A percentile compares a stretch with the other conserved stretches of the same genome.
phyloP scores from a whole-genome alignment of 2,329 filamentous ascomycete genomes.

The Phaeophleospora eucalypticola region DNA sequence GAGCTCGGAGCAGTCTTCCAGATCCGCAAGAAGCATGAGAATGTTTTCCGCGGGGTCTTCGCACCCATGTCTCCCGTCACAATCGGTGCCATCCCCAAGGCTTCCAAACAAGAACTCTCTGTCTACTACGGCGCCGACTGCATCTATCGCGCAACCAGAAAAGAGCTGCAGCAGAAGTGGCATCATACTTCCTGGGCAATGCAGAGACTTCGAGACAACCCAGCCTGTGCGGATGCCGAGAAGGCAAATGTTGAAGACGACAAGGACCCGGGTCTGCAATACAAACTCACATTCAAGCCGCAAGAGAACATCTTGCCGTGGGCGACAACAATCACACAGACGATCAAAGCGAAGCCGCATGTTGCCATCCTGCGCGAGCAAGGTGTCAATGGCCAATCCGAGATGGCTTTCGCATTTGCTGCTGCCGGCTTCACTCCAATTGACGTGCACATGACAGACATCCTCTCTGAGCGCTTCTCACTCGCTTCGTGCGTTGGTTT shows the following conservation, averaged over 20 bases:
- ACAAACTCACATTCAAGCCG: constrained; percentile 76
- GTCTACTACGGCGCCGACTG: constrained; percentile 67
- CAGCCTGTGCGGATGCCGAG: constrained; percentile 79
- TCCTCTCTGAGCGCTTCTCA: constrained; percentile 72
- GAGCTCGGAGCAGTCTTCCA: constrained; percentile 96
- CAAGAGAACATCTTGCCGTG: constrained; percentile 71
- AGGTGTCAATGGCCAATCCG: constrained; percentile 91
- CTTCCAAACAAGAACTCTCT: constrained; percentile 68
- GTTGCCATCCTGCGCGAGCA: constrained; percentile 94
- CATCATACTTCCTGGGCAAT: constrained; percentile 82
- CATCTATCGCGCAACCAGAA: constrained; percentile 65
- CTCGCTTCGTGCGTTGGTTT: constrained; percentile 81
- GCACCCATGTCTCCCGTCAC: constrained; percentile 77
- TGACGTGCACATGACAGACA: constrained; percentile 95
- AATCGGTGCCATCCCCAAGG: constrained; percentile 70
- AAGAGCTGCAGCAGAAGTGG: constrained; percentile 82
- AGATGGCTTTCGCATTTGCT: constrained; percentile 96
- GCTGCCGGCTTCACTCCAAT: constrained; percentile 86
- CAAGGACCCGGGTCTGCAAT: constrained; percentile 76
- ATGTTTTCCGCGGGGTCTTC: constrained; percentile 82
- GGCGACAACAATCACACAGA: constrained; percentile 57
- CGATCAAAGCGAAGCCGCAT: constrained; percentile 62
- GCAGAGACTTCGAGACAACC: constrained; percentile 86
- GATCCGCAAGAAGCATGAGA: constrained; percentile 78
- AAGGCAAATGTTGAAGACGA: constrained; percentile 70